phyloP scores from a whole-genome alignment of 352 stramenopile species.

The Phytophthora constricta region DNA sequence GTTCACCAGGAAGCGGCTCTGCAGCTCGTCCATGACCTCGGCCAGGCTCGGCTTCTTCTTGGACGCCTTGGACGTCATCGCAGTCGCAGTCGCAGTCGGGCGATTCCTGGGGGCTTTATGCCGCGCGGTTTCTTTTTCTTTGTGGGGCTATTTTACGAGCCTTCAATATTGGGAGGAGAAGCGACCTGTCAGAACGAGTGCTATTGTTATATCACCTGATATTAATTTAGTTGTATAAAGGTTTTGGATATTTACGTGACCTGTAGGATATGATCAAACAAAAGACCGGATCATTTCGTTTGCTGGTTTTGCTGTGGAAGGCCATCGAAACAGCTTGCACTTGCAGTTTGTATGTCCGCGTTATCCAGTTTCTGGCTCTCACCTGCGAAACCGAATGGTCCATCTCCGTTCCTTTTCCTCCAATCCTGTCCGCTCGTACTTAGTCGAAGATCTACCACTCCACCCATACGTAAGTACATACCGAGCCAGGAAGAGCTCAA shows the following conservation, averaged over 20 bases:
- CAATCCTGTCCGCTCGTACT: not conserved
- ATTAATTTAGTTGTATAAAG: no score
- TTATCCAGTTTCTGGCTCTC: not conserved
- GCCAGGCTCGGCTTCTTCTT: slow-evolving; percentile 69
- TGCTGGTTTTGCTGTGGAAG: no score
- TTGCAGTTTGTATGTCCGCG: not conserved
- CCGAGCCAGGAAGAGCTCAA: slow-evolving; percentile 5
- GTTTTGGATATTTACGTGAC: no score
- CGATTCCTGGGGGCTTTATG: not conserved
- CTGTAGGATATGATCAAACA: no score
- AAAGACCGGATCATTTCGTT: no score
- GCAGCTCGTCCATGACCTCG: slow-evolving; percentile 96
- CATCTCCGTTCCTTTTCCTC: not conserved
- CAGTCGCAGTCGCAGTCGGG: no score
- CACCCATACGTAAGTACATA: not conserved
- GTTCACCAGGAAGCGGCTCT: slow-evolving; percentile 96
- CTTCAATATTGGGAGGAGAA: slow-evolving; percentile 27
- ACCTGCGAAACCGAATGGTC: not conserved
- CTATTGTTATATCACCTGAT: no score
- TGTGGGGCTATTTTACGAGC: slow-evolving; percentile 23
- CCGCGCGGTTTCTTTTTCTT: slow-evolving; percentile 38
- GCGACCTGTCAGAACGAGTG: not conserved
- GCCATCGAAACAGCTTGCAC: no score
- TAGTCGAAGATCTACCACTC: not conserved
- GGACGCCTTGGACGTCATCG: slow-evolving; percentile 34